Conservation (phyloP, 306 rosid species). For the Vigna trinervia region DNA sequence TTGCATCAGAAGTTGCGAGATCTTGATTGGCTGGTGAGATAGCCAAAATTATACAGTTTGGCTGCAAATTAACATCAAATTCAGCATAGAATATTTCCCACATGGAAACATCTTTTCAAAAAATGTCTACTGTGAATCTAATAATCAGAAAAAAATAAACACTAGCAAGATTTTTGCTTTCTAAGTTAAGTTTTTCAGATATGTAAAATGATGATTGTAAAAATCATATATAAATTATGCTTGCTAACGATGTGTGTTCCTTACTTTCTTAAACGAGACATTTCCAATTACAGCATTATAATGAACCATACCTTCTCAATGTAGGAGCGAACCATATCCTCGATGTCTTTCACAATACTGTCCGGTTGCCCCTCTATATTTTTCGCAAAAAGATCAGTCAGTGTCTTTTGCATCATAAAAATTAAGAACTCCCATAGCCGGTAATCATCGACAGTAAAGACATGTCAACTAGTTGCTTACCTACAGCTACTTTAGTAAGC, state of each 20-base stretch:
- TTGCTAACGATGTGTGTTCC: slow-evolving; percentile 11
- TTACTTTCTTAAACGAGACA: slow-evolving; percentile 4
- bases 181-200: slow-evolving; percentile 9
- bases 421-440: not conserved
- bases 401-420: slow-evolving; percentile 22
- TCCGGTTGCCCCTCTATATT: slow-evolving; percentile 92
- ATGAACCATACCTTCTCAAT: slow-evolving; percentile 84
- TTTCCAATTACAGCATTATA: slow-evolving; percentile 15
- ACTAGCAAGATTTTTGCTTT: not conserved
- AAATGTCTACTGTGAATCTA: not conserved
- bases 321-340: slow-evolving; percentile 92
- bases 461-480: slow-evolving; percentile 53
- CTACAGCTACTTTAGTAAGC: slow-evolving; percentile 95
- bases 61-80: slow-evolving; percentile 63
- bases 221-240: slow-evolving; percentile 10
- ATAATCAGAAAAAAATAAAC: slow-evolving; percentile 10
- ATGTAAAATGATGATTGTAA: slow-evolving; percentile 2
- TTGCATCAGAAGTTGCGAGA: slow-evolving; percentile 98
- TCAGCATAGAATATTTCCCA: slow-evolving; percentile 25
- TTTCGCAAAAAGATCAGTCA: slow-evolving; percentile 34
- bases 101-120: slow-evolving; percentile 5
- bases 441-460: slow-evolving; percentile 32
- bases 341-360: slow-evolving; percentile 87
- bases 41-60: slow-evolving; percentile 93
- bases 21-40: slow-evolving; percentile 99